Evolutionary conservation across 2,329 filamentous ascomycete genomes (phyloP), one percentile per base, ranked within the genome.

Genomic region (Trichoderma pleuroti): DNA sequence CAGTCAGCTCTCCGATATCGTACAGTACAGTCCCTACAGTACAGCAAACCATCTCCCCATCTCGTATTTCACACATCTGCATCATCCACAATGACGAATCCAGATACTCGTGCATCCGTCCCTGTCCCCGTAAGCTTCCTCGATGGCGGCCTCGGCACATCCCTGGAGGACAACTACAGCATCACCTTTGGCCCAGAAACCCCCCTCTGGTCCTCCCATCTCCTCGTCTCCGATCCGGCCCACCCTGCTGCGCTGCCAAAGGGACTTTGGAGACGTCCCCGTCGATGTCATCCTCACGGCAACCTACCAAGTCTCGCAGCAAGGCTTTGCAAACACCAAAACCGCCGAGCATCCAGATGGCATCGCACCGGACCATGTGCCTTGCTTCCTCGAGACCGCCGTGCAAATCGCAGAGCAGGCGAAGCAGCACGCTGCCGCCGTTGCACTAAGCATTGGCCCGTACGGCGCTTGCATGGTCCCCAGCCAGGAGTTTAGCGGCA

Each of bases 391-490:
- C 3, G 76, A 82, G n/a, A 75, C 77, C 3, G 86, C 86, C 1
- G 78, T 86, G 24, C 74, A 75, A 18, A 85, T 86, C 56, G 82
- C 82, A 24, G 78, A 80, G 61, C 74, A 79, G 46, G 83, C 81
- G 59, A 76, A 71, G n/a, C 72, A 70, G 3, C 54, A 60, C 56
- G 57, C 57, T 16, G 80, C 80, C 11, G 76, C 74, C 21, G 78
- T 90, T 18, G 89, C 89, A 14, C 78, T 92, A 60, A 88, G 88
- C 74, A 77, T 91, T 7, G 90, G 90, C 0, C 88, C 90, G 0
- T 92, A 92, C 72, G 90, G 90, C 18, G 90, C 90, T 2, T 87
- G 85, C 72, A 91, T 91, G 87, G 79, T 86, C 21, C 90, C 90
- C 1, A 85, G 87, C 32, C 86, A 90, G 73, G 90, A 92, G 77